Percentiles rank a stretch among this genome's conserved stretches.
These are phyloP conservation scores for Sporothrix variecibatus DNA, from an alignment of 2,329 filamentous ascomycete species.

Conservation along the genomic window DNA sequence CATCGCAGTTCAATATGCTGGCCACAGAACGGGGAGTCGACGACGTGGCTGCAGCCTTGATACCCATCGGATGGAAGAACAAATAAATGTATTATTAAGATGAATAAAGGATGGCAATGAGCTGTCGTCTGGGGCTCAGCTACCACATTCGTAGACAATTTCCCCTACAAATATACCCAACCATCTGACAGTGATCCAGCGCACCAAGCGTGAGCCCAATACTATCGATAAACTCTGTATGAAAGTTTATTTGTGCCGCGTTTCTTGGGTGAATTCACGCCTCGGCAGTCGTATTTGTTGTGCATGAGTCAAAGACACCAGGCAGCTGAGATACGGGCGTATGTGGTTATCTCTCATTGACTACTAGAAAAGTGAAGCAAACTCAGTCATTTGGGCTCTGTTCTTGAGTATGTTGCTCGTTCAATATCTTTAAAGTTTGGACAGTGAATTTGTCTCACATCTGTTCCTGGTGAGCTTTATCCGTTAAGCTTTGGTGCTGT, in stretches of 20 bases:
- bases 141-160: not conserved
- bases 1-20: conserved; percentile 89
- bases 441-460: not conserved
- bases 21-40: conserved; percentile 89
- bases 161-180: not conserved
- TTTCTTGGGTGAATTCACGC: not conserved
- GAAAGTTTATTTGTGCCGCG: not conserved
- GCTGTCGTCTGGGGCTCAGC: not conserved
- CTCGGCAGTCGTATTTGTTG: not conserved
- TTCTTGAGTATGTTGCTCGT: not conserved
- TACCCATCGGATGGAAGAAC: conserved; percentile 82
- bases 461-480: not conserved
- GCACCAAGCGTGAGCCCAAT: not conserved
- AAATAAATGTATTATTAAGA: conserved; percentile 33
- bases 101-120: not conserved
- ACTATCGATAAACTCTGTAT: not conserved
- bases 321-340: not conserved
- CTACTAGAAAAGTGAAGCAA: not conserved
- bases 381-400: not conserved
- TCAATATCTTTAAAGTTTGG: not conserved
- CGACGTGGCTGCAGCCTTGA: conserved; percentile 82
- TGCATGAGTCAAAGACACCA: not conserved
- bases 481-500: not conserved
- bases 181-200: not conserved
- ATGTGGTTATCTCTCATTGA: not conserved